Percentiles rank a stretch among this genome's conserved stretches.
These are phyloP conservation scores for Gamarada debralockiae DNA, from an alignment of 495 filamentous ascomycete species.

Conservation along the genomic window DNA sequence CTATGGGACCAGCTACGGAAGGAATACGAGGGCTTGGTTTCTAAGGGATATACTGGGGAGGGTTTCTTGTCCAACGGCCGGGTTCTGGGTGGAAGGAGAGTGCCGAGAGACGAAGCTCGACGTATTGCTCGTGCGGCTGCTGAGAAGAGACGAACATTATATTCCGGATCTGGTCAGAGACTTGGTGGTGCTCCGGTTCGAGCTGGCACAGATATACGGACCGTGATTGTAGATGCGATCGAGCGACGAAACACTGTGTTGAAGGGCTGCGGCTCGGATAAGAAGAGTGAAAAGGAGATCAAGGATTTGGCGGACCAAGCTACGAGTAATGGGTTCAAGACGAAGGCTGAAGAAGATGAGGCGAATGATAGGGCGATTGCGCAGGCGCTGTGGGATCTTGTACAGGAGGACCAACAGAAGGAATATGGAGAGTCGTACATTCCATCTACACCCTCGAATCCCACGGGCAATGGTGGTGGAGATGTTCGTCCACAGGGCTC, in stretches of 20 bases:
- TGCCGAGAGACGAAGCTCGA: constrained; percentile 72
- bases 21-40: constrained; percentile 68
- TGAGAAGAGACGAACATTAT: constrained; percentile 59
- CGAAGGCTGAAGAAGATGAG: constrained; percentile 82
- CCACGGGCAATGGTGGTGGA: constrained; percentile 46
- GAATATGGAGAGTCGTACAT: constrained; percentile 65
- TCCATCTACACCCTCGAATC: constrained; percentile 57
- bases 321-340: constrained; percentile 69
- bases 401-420: constrained; percentile 71
- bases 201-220: constrained; percentile 68
- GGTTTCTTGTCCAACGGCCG: constrained; percentile 77
- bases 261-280: constrained; percentile 71
- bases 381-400: constrained; percentile 80
- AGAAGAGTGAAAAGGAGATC: constrained; percentile 52
- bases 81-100: constrained; percentile 62
- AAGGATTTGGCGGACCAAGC: constrained; percentile 60
- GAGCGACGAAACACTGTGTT: constrained; percentile 63
- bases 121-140: constrained; percentile 72
- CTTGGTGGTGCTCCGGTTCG: constrained; percentile 63
- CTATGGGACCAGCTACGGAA: constrained; percentile 86
- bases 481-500: constrained; percentile 5
- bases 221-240: constrained; percentile 69
- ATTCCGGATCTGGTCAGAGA: constrained; percentile 63
- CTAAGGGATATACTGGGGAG: constrained; percentile 89
- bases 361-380: constrained; percentile 89